A percentile compares a stretch with the other conserved stretches of the same genome.
Evolutionary conservation across 2,329 filamentous ascomycete species (phyloP).

Genomic region (Aspergillus calidoustus): DNA sequence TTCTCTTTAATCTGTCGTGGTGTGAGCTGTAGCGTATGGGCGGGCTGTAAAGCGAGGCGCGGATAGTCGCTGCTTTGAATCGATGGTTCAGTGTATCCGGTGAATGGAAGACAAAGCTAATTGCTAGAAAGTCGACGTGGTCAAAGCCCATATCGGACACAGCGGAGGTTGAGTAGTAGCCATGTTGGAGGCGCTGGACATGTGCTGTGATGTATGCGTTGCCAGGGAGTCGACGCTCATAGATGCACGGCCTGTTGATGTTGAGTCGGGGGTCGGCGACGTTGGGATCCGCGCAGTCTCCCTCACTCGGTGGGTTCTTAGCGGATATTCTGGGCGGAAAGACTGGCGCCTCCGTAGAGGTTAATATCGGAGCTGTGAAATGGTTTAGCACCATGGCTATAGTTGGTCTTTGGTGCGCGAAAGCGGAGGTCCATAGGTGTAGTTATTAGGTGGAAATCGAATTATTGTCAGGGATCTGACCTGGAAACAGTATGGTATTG

Average conservation of each 20-base stretch:
- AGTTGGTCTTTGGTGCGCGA: background rate
- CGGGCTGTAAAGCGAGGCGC: conserved; percentile 35
- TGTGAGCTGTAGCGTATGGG: conserved; percentile 3
- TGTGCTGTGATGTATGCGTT: conserved; percentile 56
- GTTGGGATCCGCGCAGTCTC: conserved; percentile 37
- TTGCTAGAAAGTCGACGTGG: conserved; percentile 54
- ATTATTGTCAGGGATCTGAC: background rate
- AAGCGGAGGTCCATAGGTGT: conserved; percentile 4
- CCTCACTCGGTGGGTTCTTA: conserved; percentile 2
- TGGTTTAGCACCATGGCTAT: conserved; percentile 15
- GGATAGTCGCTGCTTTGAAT: conserved; percentile 54
- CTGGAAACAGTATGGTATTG: background rate
- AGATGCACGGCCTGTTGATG: conserved; percentile 51
- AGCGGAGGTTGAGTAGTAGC: conserved; percentile 49
- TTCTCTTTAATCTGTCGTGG: background rate
- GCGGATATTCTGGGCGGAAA: conserved; percentile 2
- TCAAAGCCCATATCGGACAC: conserved; percentile 49
- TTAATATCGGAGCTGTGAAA: conserved; percentile 11
- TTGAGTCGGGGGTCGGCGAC: conserved; percentile 42
- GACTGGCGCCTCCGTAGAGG: background rate
- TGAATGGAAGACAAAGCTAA: conserved; percentile 57
- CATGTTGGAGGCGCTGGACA: conserved; percentile 56
- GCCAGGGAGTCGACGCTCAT: conserved; percentile 54
- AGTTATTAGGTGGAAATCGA: background rate
- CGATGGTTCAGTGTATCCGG: conserved; percentile 48